phyloP scores from a whole-genome alignment of 352 stramenopile species.

The Phytophthora citricola region DNA sequence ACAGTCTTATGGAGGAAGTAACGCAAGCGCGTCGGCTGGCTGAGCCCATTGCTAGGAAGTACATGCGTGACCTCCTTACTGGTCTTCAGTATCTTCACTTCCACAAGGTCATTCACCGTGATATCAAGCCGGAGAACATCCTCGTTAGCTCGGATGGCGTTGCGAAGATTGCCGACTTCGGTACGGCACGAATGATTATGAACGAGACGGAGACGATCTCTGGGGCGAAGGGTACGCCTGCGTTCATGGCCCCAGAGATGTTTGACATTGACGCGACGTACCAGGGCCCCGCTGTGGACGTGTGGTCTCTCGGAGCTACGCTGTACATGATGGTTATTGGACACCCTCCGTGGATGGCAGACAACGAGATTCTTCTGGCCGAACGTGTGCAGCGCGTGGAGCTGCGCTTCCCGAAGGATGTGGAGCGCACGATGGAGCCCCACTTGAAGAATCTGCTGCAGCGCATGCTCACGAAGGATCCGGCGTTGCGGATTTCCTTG shows the following conservation, averaged over 20 bases:
- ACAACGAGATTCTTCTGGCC: constrained; percentile 90
- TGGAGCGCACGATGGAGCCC: constrained; percentile 77
- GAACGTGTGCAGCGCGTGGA: constrained; percentile 90
- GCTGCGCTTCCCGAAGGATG: constrained; percentile 82
- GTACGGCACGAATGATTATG: constrained; percentile 91
- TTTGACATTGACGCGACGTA: constrained; percentile 92
- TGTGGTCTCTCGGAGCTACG: constrained; percentile 92
- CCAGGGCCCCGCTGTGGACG: constrained; percentile 80
- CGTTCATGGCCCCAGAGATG: constrained; percentile 94
- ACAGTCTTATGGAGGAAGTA: constrained; percentile 93
- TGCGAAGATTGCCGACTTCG: constrained; percentile 92
- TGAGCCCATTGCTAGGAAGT: constrained; percentile 79
- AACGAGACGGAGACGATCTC: constrained; percentile 89
- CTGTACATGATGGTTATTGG: constrained; percentile 94
- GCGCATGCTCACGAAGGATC: constrained; percentile 92
- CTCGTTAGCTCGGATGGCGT: constrained; percentile 82
- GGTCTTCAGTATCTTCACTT: constrained; percentile 94
- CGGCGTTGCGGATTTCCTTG: constrained; percentile 77
- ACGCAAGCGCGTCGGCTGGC: constrained; percentile 66
- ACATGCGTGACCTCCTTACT: constrained; percentile 89
- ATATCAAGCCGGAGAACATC: constrained; percentile 93
- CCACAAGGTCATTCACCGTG: constrained; percentile 93
- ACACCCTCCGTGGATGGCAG: constrained; percentile 89
- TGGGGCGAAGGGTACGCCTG: constrained; percentile 83
- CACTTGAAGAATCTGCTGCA: constrained; percentile 92